Conservation (phyloP, 2,329 filamentous ascomycete species). For the Cercospora citrullina region DNA sequence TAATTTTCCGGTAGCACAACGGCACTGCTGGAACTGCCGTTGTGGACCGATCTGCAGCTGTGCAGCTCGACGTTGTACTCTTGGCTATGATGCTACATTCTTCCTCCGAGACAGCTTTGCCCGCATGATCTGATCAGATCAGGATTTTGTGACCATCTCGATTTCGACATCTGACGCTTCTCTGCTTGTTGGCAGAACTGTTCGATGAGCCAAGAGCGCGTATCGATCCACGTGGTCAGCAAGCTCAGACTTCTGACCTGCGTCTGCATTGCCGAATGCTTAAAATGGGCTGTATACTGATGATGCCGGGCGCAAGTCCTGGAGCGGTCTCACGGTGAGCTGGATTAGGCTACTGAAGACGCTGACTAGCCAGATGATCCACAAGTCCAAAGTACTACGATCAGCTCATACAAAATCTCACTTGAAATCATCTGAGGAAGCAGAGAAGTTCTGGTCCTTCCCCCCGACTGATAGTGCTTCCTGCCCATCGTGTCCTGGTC, state of each 20-base stretch:
- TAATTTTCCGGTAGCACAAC: neutral
- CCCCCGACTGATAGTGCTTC: neutral
- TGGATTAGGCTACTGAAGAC: neutral
- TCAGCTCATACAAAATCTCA: neutral
- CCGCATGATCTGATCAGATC: neutral
- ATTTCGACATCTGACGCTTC: neutral
- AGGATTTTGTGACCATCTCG: neutral
- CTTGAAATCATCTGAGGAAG: neutral
- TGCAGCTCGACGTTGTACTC: neutral
- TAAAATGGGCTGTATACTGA: neutral
- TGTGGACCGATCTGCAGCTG: neutral
- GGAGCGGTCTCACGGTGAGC: neutral
- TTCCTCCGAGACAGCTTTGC: neutral
- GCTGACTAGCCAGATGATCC: neutral
- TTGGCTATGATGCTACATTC: slow-evolving; percentile 1
- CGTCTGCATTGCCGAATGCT: slow-evolving; percentile 1
- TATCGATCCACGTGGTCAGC: neutral
- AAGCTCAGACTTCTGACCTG: neutral
- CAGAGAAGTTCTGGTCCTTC: neutral
- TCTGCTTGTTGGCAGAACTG: neutral
- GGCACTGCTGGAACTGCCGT: slow-evolving; percentile 1
- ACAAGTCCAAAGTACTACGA: neutral
- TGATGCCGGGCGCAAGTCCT: neutral
- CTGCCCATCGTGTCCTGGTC: neutral
- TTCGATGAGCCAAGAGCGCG: neutral